A percentile compares a stretch with the other conserved stretches of the same genome.
These are phyloP conservation scores for Sonneratia alba DNA, from an alignment of 345 rosid species.

Conservation along the genomic window DNA sequence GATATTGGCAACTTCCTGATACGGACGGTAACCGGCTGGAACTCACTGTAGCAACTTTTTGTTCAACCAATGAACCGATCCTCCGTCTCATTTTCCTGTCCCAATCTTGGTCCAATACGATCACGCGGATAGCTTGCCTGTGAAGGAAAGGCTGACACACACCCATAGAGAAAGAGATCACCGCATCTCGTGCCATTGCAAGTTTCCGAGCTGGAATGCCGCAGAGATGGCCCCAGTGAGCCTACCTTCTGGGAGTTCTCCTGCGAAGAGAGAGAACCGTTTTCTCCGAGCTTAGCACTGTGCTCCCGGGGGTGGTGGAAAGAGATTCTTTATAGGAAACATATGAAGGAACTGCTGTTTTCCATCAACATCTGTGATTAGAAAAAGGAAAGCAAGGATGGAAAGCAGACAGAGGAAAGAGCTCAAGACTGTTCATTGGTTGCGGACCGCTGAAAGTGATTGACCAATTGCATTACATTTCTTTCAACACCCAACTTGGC, in stretches of 20 bases:
- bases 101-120: too few species aligned
- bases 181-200: background rate
- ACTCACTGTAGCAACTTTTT: background rate
- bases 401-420: background rate
- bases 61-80: background rate
- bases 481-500: background rate
- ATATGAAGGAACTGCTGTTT: background rate
- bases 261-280: background rate
- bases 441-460: conserved; percentile 1
- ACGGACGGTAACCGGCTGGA: background rate
- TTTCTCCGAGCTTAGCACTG: background rate
- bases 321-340: background rate
- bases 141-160: background rate
- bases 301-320: background rate
- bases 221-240: background rate
- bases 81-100: too few species aligned
- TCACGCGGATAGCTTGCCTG: too few species aligned
- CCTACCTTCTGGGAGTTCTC: background rate
- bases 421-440: background rate
- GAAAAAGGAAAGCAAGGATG: background rate
- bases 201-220: background rate
- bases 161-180: background rate
- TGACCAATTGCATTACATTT: background rate
- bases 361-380: background rate
- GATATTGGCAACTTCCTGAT: too few species aligned